A percentile compares a stretch with the other conserved stretches of the same genome.
These are phyloP conservation scores for Stentor coeruleus DNA, from an alignment of 73 alveolate genomes.

Conservation along the genomic window DNA sequence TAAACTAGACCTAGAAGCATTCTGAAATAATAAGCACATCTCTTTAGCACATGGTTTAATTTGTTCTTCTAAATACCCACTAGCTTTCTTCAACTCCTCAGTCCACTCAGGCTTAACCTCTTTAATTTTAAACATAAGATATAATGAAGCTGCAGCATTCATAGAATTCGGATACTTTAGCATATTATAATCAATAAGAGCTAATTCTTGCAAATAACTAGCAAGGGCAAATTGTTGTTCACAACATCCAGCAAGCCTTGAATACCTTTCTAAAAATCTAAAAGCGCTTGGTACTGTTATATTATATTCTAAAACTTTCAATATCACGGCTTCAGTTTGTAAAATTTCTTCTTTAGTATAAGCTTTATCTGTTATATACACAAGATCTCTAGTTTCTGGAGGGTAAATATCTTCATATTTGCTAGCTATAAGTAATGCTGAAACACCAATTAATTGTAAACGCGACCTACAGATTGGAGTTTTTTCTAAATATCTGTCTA, in stretches of 20 bases:
- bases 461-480: conserved; percentile 52
- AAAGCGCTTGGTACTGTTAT: conserved; percentile 67
- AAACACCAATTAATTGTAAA: conserved; percentile 82
- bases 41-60: conserved; percentile 52
- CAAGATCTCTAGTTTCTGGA: conserved; percentile 86
- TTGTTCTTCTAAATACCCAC: not conserved
- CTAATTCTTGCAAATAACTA: conserved; percentile 73
- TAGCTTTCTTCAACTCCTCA: not conserved
- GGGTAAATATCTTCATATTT: conserved; percentile 90
- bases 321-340: conserved; percentile 72
- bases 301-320: conserved; percentile 59
- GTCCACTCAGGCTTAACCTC: conserved; percentile 24
- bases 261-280: conserved; percentile 69
- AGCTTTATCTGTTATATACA: conserved; percentile 85
- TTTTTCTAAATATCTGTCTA: conserved; percentile 78
- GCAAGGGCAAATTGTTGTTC: conserved; percentile 74
- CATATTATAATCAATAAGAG: conserved; percentile 69
- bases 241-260: conserved; percentile 44
- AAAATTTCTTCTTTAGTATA: conserved; percentile 80
- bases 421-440: conserved; percentile 86
- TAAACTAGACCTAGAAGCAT: conserved; percentile 42
- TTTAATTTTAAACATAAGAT: conserved; percentile 44
- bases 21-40: conserved; percentile 47
- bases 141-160: conserved; percentile 60
- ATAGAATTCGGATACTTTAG: conserved; percentile 48